Evolutionary conservation across 164 flowering plant genomes (phyloP).

Genomic region (Berberis vulgaris): DNA sequence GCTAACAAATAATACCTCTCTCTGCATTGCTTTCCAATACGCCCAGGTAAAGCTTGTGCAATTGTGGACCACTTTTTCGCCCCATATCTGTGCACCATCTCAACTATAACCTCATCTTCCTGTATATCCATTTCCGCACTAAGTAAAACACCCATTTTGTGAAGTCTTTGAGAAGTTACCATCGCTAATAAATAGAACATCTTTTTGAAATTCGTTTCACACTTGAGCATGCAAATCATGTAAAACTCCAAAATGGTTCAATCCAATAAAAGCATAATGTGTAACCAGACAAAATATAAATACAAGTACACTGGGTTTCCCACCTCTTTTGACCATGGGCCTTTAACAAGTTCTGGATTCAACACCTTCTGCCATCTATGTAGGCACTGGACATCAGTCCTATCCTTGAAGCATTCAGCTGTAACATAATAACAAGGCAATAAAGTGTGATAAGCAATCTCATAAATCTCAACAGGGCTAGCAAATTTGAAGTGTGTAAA

Average conservation of each 20-base stretch:
- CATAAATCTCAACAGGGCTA: no score
- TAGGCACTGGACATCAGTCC: slow-evolving; percentile 51
- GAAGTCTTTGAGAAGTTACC: not conserved
- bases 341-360: slow-evolving; percentile 49
- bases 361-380: slow-evolving; percentile 58
- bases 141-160: not conserved
- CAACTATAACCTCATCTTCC: slow-evolving; percentile 45
- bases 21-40: slow-evolving; percentile 55
- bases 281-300: no score
- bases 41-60: slow-evolving; percentile 44
- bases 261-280: no score
- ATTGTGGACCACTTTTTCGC: slow-evolving; percentile 44
- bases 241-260: no score
- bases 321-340: slow-evolving; percentile 57
- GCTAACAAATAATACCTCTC: slow-evolving; percentile 29
- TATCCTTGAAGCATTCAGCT: slow-evolving; percentile 56
- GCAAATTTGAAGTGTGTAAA: no score
- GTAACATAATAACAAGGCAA: not conserved
- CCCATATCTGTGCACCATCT: slow-evolving; percentile 35
- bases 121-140: slow-evolving; percentile 9
- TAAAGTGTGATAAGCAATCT: no score
- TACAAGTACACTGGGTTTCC: not conserved
- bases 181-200: not conserved
- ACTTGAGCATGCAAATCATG: no score
- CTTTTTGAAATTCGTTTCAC: no score